A percentile compares a stretch with the other conserved stretches of the same genome.
phyloP scores from a whole-genome alignment of 768 basidiomycete genomes.

The Panaeolus cyanescens region DNA sequence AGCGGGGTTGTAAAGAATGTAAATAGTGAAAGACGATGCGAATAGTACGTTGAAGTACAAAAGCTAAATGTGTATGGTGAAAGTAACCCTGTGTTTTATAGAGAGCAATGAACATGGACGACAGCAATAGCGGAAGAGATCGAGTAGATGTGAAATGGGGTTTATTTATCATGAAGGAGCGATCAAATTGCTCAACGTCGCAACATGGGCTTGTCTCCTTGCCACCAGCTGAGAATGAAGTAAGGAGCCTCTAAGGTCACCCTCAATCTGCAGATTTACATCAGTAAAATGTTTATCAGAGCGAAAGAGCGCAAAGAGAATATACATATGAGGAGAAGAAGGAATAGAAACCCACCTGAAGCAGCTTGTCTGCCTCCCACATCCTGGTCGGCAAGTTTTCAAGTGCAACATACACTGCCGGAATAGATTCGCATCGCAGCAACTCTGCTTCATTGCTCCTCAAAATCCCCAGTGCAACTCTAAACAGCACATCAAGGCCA shows the following conservation, averaged over 20 bases:
- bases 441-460: conserved; percentile 84
- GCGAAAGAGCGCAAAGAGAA: background rate
- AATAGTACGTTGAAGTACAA: too few species aligned
- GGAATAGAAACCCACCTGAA: conserved; percentile 63
- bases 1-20: too few species aligned
- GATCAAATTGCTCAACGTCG: conserved; percentile 43
- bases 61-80: too few species aligned
- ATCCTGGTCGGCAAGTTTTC: conserved; percentile 89
- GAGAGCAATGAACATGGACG: too few species aligned
- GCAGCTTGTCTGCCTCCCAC: conserved; percentile 90
- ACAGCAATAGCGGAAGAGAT: too few species aligned
- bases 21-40: too few species aligned
- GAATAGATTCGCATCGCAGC: conserved; percentile 79
- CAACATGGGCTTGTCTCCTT: conserved; percentile 54
- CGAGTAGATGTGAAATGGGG: too few species aligned
- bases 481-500: conserved; percentile 88
- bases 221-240: conserved; percentile 57
- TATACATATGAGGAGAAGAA: background rate
- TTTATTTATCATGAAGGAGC: conserved; percentile 12
- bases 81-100: too few species aligned
- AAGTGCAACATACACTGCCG: conserved; percentile 86
- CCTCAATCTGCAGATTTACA: conserved; percentile 43
- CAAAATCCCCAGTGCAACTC: conserved; percentile 87
- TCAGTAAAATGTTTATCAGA: background rate
- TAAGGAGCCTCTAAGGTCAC: conserved; percentile 55